These are phyloP conservation scores for Quercus agrifolia DNA, from an alignment of 306 rosid species.

Conservation along the genomic window DNA sequence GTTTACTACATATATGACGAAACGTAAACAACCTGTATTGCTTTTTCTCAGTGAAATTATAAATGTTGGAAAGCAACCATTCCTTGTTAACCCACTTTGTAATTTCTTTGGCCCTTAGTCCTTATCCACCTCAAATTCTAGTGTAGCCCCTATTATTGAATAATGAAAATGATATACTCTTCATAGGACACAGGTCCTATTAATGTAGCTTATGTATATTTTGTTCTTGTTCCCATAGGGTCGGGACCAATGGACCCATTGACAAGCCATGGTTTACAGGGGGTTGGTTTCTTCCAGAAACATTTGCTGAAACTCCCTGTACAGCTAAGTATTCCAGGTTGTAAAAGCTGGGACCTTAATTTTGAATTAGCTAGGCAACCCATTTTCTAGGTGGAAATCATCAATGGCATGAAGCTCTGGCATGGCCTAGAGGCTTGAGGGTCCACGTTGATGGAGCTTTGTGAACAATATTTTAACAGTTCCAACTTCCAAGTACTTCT, in stretches of 20 bases:
- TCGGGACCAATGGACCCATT: conserved; percentile 41
- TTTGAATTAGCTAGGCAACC: conserved; percentile 19
- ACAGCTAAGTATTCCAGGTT: conserved; percentile 62
- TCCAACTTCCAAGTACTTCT: not conserved
- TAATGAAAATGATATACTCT: not conserved
- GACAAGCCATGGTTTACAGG: conserved; percentile 25
- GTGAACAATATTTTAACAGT: not conserved
- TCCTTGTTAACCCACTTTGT: not conserved
- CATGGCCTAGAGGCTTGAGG: not conserved
- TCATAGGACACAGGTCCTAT: conserved; percentile 1
- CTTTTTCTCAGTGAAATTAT: too few species aligned
- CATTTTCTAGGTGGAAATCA: conserved; percentile 30
- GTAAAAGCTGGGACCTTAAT: conserved; percentile 30
- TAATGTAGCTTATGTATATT: not conserved
- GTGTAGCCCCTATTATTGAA: not conserved
- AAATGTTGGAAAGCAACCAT: not conserved
- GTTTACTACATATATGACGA: too few species aligned
- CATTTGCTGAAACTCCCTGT: conserved; percentile 34
- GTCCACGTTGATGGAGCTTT: conserved; percentile 12
- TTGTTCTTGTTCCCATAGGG: conserved; percentile 4
- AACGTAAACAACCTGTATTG: too few species aligned
- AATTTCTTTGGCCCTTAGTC: too few species aligned
- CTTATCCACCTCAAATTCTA: not conserved
- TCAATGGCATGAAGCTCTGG: conserved; percentile 7
- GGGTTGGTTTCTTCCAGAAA: conserved; percentile 30